Conservation (phyloP, 2,329 filamentous ascomycete species). For the Coniochaeta hoffmannii region DNA sequence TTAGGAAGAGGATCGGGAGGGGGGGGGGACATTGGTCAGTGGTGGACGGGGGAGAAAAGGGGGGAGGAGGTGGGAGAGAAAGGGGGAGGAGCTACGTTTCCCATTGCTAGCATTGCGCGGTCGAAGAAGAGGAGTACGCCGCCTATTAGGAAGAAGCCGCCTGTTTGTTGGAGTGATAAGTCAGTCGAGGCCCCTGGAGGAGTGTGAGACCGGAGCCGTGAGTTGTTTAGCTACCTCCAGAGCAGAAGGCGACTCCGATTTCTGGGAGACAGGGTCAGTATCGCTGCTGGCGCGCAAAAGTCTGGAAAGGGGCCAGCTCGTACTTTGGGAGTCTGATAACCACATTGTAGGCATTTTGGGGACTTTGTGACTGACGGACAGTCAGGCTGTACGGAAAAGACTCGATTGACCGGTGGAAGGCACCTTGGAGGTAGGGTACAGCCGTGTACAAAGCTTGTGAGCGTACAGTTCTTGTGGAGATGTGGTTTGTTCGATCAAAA, state of each 20-base stretch:
- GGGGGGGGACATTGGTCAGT: constrained; percentile 2
- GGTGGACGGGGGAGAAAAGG: not conserved
- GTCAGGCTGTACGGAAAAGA: not conserved
- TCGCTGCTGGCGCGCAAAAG: constrained; percentile 5
- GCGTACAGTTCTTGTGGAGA: not conserved
- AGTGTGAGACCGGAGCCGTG: constrained; percentile 10
- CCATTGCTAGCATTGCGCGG: constrained; percentile 96
- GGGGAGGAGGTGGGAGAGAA: constrained; percentile 5
- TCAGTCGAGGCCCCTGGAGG: constrained; percentile 2
- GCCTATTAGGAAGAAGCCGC: constrained; percentile 88
- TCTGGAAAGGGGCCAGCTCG: constrained; percentile 25
- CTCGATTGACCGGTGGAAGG: not conserved
- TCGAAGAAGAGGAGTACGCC: constrained; percentile 98
- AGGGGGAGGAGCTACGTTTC: constrained; percentile 60
- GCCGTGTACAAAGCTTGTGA: not conserved
- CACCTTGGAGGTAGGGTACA: not conserved
- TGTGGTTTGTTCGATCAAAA: constrained; percentile 1
- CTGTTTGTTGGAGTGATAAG: constrained; percentile 34
- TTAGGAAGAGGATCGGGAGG: not conserved
- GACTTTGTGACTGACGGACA: not conserved
- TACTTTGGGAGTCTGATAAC: constrained; percentile 94
- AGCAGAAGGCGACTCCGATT: constrained; percentile 95
- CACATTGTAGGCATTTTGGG: constrained; percentile 79
- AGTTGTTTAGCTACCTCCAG: constrained; percentile 66
- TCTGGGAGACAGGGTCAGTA: constrained; percentile 46